Percentiles rank a stretch among this genome's conserved stretches.
Evolutionary conservation across 495 filamentous ascomycete genomes (phyloP).

Genomic region (Evansstolkia leycettana): DNA sequence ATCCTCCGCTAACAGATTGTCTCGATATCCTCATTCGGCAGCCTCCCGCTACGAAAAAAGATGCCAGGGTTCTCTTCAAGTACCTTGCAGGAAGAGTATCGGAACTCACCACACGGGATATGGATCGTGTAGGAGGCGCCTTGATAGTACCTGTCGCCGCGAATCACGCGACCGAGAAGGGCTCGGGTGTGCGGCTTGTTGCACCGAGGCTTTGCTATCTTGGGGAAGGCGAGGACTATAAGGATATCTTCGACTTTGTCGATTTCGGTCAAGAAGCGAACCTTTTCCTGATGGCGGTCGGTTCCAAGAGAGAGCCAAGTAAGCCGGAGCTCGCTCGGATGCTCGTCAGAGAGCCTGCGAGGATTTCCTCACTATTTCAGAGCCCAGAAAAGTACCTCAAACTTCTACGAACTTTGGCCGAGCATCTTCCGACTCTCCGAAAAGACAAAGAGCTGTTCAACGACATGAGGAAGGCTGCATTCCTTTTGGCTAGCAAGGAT

Average conservation of each 20-base stretch:
- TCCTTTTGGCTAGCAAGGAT: conserved; percentile 71
- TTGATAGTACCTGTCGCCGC: conserved; percentile 58
- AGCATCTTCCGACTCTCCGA: conserved; percentile 54
- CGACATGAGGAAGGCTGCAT: conserved; percentile 62
- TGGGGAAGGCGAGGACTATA: conserved; percentile 60
- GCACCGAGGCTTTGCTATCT: conserved; percentile 66
- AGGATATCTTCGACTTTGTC: conserved; percentile 91
- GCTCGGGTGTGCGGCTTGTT: conserved; percentile 29
- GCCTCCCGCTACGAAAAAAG: conserved; percentile 51
- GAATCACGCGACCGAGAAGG: conserved; percentile 22
- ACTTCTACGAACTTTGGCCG: conserved; percentile 64
- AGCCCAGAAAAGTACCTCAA: conserved; percentile 75
- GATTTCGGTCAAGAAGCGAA: conserved; percentile 85
- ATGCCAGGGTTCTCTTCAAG: conserved; percentile 59
- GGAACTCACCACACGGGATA: conserved; percentile 52
- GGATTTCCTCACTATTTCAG: conserved; percentile 63
- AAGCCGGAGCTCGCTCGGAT: conserved; percentile 70
- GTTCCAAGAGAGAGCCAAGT: conserved; percentile 82
- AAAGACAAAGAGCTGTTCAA: conserved; percentile 64
- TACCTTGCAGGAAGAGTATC: conserved; percentile 69
- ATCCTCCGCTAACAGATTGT: conserved; percentile 68
- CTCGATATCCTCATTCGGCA: conserved; percentile 52
- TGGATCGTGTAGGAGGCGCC: conserved; percentile 45
- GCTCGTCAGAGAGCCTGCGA: conserved; percentile 65
- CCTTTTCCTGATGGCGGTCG: conserved; percentile 71